A percentile compares a stretch with the other conserved stretches of the same genome.
These are phyloP conservation scores for Talaromyces sp. DNA, from an alignment of 2,329 filamentous ascomycete species.

Conservation along the genomic window DNA sequence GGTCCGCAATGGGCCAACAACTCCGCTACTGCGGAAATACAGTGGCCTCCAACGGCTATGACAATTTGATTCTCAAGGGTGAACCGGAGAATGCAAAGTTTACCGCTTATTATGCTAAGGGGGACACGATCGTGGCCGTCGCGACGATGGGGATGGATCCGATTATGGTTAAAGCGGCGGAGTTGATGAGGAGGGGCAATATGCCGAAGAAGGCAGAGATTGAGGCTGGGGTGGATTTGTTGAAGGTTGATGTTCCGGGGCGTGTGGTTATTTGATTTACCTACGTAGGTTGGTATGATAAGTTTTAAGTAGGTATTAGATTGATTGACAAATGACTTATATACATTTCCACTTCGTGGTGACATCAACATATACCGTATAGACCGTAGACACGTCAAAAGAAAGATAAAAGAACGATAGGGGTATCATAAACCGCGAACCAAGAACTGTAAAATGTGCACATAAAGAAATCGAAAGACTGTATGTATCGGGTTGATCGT, in stretches of 20 bases:
- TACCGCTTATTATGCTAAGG: conserved; percentile 82
- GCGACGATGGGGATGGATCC: conserved; percentile 90
- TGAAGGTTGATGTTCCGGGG: conserved; percentile 31
- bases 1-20: conserved; percentile 87
- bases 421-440: conserved; percentile 10
- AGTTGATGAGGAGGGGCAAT: conserved; percentile 76
- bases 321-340: background rate
- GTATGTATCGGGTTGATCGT: background rate
- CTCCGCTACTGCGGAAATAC: conserved; percentile 92
- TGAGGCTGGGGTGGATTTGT: conserved; percentile 48
- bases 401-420: conserved; percentile 3
- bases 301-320: background rate
- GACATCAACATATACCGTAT: background rate
- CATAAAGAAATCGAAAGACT: conserved; percentile 14
- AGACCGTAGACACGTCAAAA: background rate
- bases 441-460: background rate
- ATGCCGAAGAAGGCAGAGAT: conserved; percentile 83
- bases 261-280: conserved; percentile 21
- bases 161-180: conserved; percentile 73
- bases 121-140: conserved; percentile 82
- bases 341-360: background rate
- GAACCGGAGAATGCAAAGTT: conserved; percentile 76
- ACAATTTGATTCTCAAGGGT: conserved; percentile 78
- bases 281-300: background rate
- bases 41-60: conserved; percentile 62